phyloP scores from a whole-genome alignment of 129 eudicot species.

The Arctium lappa region DNA sequence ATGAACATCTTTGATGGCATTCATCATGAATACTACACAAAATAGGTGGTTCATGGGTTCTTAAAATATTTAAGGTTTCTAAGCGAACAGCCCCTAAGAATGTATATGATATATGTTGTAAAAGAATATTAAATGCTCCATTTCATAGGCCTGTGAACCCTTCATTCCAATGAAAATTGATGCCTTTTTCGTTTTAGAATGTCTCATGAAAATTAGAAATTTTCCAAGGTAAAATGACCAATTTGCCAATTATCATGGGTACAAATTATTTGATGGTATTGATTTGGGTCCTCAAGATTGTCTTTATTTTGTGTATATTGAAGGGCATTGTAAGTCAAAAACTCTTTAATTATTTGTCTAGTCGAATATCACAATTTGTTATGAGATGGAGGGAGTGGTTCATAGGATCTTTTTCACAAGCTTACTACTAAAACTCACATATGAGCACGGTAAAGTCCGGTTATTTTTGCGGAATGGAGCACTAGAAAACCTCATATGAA shows the following conservation, averaged over 20 bases:
- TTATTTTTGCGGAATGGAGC: not conserved
- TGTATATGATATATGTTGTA: slow-evolving; percentile 8
- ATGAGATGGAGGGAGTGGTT: not conserved
- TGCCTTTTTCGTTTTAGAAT: not conserved
- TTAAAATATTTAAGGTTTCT: too few relatives aligned
- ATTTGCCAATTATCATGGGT: not conserved
- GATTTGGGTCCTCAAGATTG: not conserved
- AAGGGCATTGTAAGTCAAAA: not conserved
- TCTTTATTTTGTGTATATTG: not conserved
- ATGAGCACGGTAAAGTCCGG: not conserved
- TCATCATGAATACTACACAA: too few relatives aligned
- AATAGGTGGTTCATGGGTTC: too few relatives aligned
- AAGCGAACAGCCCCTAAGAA: not conserved
- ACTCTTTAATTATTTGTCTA: not conserved
- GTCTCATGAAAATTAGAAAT: not conserved
- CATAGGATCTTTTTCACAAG: not conserved
- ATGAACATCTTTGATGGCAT: too few relatives aligned
- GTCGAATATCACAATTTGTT: not conserved
- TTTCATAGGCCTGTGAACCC: not conserved
- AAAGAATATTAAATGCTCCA: not conserved
- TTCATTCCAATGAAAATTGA: not conserved
- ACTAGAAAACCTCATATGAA: not conserved
- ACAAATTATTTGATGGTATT: not conserved
- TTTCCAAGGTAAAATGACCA: not conserved
- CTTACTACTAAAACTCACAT: not conserved